Evolutionary conservation across 345 rosid species (phyloP).

Genomic region (Hibiscus trionum): DNA sequence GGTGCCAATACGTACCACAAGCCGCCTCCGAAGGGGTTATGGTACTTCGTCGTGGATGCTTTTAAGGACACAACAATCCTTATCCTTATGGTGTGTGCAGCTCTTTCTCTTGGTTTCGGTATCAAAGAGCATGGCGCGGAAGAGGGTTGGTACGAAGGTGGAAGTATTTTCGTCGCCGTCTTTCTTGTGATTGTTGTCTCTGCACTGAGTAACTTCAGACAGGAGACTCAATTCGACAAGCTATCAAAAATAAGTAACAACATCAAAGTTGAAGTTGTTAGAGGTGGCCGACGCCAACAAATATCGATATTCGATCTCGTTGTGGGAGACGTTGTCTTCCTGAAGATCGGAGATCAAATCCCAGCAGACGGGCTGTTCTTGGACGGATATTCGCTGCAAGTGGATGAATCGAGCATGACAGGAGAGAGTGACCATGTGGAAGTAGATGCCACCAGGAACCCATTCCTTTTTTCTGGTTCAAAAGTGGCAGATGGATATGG

Average conservation of each 20-base stretch:
- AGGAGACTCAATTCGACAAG: conserved; percentile 43
- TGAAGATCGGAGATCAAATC: conserved; percentile 51
- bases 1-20: conserved; percentile 53
- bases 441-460: conserved; percentile 26
- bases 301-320: conserved; percentile 50
- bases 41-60: conserved; percentile 48
- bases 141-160: conserved; percentile 65
- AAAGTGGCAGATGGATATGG: conserved; percentile 43
- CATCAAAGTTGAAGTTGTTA: conserved; percentile 41
- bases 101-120: conserved; percentile 41
- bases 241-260: conserved; percentile 42
- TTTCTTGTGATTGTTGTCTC: conserved; percentile 42
- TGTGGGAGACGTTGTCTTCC: conserved; percentile 51
- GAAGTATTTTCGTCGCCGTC: conserved; percentile 45
- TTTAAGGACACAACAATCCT: conserved; percentile 54
- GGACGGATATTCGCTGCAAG: conserved; percentile 35
- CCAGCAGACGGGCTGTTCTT: conserved; percentile 56
- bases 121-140: conserved; percentile 39
- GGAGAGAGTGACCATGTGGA: conserved; percentile 44
- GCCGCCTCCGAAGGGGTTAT: conserved; percentile 56
- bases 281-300: conserved; percentile 32
- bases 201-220: conserved; percentile 43
- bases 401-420: conserved; percentile 50
- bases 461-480: conserved; percentile 48
- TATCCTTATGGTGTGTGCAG: conserved; percentile 42